phyloP scores from a whole-genome alignment of 1,284 basidiomycete species.

The Moesziomyces sp. region DNA sequence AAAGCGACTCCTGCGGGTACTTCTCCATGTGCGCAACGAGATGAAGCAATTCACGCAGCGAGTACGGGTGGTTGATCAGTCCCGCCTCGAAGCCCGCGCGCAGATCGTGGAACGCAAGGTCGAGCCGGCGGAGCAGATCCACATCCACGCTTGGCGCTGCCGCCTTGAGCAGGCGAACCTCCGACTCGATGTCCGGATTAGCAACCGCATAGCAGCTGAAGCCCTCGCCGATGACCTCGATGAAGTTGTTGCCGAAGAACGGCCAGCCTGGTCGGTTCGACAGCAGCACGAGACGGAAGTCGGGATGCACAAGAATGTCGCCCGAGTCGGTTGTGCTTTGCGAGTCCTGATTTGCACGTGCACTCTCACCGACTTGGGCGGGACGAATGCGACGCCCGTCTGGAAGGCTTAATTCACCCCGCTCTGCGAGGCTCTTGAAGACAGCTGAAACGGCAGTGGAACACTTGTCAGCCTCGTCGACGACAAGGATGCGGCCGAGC shows the following conservation, averaged over 20 bases:
- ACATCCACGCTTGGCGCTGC: constrained; percentile 62
- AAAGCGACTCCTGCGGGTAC: constrained; percentile 66
- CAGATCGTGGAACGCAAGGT: constrained; percentile 67
- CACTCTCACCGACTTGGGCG: constrained; percentile 5
- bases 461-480: constrained; percentile 69
- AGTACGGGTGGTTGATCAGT: constrained; percentile 67
- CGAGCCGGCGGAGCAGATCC: constrained; percentile 61
- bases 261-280: constrained; percentile 68
- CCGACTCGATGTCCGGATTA: constrained; percentile 67
- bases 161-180: constrained; percentile 64
- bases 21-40: constrained; percentile 67
- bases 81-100: constrained; percentile 66
- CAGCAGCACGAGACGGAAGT: constrained; percentile 68
- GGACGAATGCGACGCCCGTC: constrained; percentile 66
- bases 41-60: constrained; percentile 68
- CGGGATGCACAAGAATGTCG: constrained; percentile 64
- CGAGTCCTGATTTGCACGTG: background rate
- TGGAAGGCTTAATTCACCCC: constrained; percentile 67
- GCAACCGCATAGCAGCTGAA: constrained; percentile 66
- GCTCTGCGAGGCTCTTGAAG: constrained; percentile 66
- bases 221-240: constrained; percentile 67
- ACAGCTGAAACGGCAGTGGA: constrained; percentile 67
- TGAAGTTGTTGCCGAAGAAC: constrained; percentile 67
- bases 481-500: constrained; percentile 66
- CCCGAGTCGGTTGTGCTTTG: constrained; percentile 5